phyloP scores from a whole-genome alignment of 352 stramenopile genomes.

The Globisporangium mamillatum region DNA sequence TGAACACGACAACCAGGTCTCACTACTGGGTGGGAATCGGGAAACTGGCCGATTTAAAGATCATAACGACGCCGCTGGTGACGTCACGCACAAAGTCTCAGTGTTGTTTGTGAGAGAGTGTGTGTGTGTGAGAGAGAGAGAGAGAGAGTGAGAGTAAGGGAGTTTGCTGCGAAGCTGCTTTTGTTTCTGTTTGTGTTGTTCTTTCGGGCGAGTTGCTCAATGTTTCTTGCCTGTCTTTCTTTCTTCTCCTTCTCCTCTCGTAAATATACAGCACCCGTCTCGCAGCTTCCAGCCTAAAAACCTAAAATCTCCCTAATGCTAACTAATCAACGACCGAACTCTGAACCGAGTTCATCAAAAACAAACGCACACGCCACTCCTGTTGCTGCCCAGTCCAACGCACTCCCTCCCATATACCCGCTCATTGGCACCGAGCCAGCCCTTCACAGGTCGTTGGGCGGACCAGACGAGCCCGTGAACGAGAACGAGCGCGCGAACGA shows the following conservation, averaged over 20 bases:
- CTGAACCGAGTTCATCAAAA: not conserved
- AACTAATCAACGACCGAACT: not conserved
- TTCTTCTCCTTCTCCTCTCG: not conserved
- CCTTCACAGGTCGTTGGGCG: slow-evolving; percentile 8
- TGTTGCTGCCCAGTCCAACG: not conserved
- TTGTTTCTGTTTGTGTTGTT: not conserved
- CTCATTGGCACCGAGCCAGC: not conserved
- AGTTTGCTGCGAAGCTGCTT: not conserved
- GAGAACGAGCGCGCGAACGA: slow-evolving; percentile 75
- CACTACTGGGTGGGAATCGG: no score
- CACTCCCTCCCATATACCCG: not conserved
- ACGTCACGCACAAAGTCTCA: not conserved
- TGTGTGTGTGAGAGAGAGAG: no score
- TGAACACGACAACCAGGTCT: no score
- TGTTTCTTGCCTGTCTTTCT: not conserved
- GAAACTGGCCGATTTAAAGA: no score
- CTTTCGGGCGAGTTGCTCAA: not conserved
- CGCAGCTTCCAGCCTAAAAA: not conserved
- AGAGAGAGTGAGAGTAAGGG: not conserved
- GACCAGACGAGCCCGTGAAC: slow-evolving; percentile 31
- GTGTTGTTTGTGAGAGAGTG: not conserved
- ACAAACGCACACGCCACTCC: not conserved
- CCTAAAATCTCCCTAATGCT: not conserved
- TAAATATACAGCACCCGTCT: not conserved
- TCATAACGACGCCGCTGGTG: no score